Base-by-base conservation (phyloP, 768 basidiomycete species). In the Lentinula sp. region DNA sequence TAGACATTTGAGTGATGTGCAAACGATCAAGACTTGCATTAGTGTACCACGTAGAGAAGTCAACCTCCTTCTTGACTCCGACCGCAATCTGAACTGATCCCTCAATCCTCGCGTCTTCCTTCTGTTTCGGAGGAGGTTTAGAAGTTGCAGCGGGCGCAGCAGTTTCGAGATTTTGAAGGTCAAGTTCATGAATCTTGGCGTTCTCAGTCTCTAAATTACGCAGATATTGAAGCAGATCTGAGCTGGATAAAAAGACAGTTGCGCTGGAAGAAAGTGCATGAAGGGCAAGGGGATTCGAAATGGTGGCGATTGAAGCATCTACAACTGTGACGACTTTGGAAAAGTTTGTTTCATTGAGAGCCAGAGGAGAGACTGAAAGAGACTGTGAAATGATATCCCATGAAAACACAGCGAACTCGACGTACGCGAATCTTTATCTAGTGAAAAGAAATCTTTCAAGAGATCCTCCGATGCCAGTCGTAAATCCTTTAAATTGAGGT, bases 11-110 rank as follows among this genome's bases (percentile, higher is more conserved):
- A 46, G n/a, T 35, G 9, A 31, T 28, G 3, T 2, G 4, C 40
- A n/a, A 34, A 31, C 5, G 56, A 61, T 45, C 31, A 53, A 40
- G n/a, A 76, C 82, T 63, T 64, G 95, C 94, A 69, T 85, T 93
- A 62, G 92, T 93, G 72, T 98, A 96, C 94, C 95, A 98, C 15
- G 85, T 82, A 8, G 95, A 76, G 74, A 98, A 98, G 70, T 98
- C 95, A 46, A 89, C 90, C 70, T 97, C 94, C 73, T 98, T 98
- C 81, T 93, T 92, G 67, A 95, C 90, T 57, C 93, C 91, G 70
- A 98, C 91, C 39, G 95, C 95, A 67, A 95, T 88, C 76, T 95
- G 91, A 23, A 94, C 85, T 0, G 92, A 87, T 51, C 90, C 93
- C 62, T 96, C 91, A 62, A 92, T 89, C 75, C 86, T 92, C 37